phyloP scores from a whole-genome alignment of 2,329 filamentous ascomycete species.

The Ceratocystis huliohia region DNA sequence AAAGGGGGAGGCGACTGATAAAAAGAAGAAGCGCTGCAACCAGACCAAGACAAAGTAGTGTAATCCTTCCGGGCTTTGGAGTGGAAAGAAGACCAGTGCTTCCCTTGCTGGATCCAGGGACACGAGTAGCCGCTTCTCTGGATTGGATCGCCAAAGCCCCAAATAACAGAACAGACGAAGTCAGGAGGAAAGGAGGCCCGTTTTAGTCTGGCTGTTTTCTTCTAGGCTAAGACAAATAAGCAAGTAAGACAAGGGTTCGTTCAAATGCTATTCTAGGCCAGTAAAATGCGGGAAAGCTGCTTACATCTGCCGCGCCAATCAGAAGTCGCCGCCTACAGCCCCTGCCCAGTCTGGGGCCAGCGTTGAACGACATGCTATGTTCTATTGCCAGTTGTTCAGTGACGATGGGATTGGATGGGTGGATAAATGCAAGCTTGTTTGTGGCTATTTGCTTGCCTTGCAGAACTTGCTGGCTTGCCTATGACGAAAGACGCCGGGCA shows the following conservation, averaged over 20 bases:
- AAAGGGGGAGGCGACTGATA: background rate
- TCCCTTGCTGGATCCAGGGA: background rate
- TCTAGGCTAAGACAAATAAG: background rate
- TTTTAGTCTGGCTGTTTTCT: background rate
- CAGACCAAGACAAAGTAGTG: background rate
- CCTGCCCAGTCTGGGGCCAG: background rate
- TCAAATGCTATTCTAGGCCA: background rate
- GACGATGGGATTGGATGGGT: no score
- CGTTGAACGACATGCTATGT: background rate
- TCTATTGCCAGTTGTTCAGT: no score
- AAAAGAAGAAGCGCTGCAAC: slow-evolving; percentile 1
- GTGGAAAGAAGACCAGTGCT: background rate
- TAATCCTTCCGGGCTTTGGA: background rate
- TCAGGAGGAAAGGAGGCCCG: no score
- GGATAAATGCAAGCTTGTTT: no score
- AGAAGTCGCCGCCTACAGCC: slow-evolving; percentile 12
- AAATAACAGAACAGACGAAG: background rate
- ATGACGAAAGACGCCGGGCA: no score
- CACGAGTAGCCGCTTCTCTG: background rate
- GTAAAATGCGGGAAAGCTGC: slow-evolving; percentile 4
- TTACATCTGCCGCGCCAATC: slow-evolving; percentile 16
- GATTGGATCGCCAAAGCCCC: slow-evolving; percentile 7
- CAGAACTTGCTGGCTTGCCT: no score
- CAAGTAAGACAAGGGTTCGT: background rate
- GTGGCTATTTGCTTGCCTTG: no score